phyloP scores from a whole-genome alignment of 106 monocot species.

The Dendrobium chrysotoxum region DNA sequence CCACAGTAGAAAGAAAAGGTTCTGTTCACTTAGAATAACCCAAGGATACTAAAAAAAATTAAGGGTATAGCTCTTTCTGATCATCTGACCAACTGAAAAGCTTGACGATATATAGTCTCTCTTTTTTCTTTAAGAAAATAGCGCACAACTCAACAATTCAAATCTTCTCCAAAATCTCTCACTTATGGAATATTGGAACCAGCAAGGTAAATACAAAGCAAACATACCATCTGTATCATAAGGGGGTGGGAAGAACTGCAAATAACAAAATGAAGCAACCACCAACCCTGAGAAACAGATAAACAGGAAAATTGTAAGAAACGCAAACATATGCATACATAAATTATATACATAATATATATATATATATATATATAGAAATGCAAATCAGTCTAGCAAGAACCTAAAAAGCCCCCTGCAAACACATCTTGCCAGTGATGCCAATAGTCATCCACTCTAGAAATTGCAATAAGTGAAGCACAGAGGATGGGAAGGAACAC shows the following conservation, averaged over 20 bases:
- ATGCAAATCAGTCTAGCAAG: neutral
- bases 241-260: slow-evolving; percentile 59
- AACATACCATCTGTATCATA: slow-evolving; percentile 34
- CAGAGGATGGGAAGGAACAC: slow-evolving; percentile 41
- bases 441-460: slow-evolving; percentile 67
- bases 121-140: neutral
- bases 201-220: neutral
- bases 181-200: neutral
- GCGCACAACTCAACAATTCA: neutral
- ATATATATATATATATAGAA: slow-evolving; percentile 3
- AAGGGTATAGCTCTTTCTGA: neutral
- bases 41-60: too few relatives aligned
- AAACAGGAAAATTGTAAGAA: neutral
- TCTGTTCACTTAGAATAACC: neutral
- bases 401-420: slow-evolving; percentile 57
- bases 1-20: neutral
- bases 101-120: neutral
- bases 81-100: neutral
- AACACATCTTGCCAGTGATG: slow-evolving; percentile 70
- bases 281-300: slow-evolving; percentile 28
- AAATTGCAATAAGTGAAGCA: slow-evolving; percentile 50
- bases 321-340: neutral
- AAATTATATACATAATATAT: neutral
- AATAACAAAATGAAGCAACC: slow-evolving; percentile 46
- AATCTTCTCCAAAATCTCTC: neutral